Evolutionary conservation across 768 basidiomycete genomes (phyloP), one percentile per base, ranked within the genome.

Genomic region (Suillus brevipes): DNA sequence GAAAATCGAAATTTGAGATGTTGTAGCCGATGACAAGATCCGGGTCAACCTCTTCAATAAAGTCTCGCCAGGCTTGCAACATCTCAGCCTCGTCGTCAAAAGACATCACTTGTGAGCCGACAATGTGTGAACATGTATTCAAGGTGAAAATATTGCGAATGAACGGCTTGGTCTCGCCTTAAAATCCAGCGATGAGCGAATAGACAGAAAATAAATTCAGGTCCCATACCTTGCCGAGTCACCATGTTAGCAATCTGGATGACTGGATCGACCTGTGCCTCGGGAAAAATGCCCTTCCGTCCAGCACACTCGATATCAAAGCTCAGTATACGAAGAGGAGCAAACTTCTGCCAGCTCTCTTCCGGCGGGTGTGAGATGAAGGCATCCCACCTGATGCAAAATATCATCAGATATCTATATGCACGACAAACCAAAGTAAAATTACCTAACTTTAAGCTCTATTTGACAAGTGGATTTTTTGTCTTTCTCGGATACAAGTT

Each of bases 161-260:
- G 78, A 99, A 99, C 0, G 97, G 97, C 64, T 94, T 89, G 50
- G 81, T 82, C 71, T 98, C 96, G 69, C 97, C 96, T 97, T 69
- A 31, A 52, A 13, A 62, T 14, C 40, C 34, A 10, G 14, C 53
- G 28, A 28, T 49, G 25, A 25, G 53, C 1, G 25, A n/a, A 28
- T 1, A 12, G 13, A 9, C 47, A 2, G 31, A 42, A 65, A 23
- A 52, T 36, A 14, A 37, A 6, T 13, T 20, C 6, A 31, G 18
- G 28, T 3, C 18, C 68, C 79, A n/a, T 62, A 94, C 96, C 96
- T 85, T 99, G 97, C 6, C 92, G 85, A 42, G 96, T 98, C 13
- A 99, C 97, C 97, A 99, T 99, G 75, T 94, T 97, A 1, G 97
- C 97, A 65, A 99, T 99, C 73, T 99, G 97, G 70, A 99, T 99